phyloP scores from a whole-genome alignment of 257 asterid species.

The Jasminum sambac region DNA sequence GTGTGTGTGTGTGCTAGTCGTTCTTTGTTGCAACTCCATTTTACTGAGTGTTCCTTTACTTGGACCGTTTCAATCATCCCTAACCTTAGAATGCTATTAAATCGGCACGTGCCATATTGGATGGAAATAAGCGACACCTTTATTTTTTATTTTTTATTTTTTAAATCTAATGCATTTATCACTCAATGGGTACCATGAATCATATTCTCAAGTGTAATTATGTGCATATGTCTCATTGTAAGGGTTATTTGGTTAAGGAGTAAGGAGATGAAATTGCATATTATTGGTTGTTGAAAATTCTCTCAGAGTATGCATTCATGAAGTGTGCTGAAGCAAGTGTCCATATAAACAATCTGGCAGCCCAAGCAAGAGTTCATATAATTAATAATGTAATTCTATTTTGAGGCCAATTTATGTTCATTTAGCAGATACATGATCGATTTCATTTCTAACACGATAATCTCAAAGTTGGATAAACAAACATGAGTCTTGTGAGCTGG shows the following conservation, averaged over 20 bases:
- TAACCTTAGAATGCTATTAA: too few relatives aligned
- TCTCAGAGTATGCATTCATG: background rate
- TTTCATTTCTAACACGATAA: background rate
- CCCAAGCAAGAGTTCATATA: background rate
- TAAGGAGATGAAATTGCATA: background rate
- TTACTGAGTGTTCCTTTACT: slow-evolving; percentile 7
- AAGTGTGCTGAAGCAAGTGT: slow-evolving; percentile 7
- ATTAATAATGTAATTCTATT: background rate
- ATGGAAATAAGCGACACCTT: background rate
- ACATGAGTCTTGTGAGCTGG: slow-evolving; percentile 27
- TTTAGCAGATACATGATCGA: background rate
- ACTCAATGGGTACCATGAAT: background rate
- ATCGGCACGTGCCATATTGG: too few relatives aligned
- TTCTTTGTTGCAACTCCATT: background rate
- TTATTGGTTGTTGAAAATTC: background rate
- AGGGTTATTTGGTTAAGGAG: background rate
- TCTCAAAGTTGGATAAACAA: slow-evolving; percentile 31
- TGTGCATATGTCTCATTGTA: background rate
- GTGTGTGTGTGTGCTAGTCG: slow-evolving; percentile 7
- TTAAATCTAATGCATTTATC: background rate
- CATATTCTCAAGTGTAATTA: background rate
- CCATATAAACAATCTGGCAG: slow-evolving; percentile 1
- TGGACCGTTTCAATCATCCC: background rate
- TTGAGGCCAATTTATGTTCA: background rate
- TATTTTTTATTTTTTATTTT: too few relatives aligned